Percentiles rank a stretch among this genome's conserved stretches.
phyloP scores from a whole-genome alignment of 1,284 basidiomycete species.

The Termitomyces sp. region DNA sequence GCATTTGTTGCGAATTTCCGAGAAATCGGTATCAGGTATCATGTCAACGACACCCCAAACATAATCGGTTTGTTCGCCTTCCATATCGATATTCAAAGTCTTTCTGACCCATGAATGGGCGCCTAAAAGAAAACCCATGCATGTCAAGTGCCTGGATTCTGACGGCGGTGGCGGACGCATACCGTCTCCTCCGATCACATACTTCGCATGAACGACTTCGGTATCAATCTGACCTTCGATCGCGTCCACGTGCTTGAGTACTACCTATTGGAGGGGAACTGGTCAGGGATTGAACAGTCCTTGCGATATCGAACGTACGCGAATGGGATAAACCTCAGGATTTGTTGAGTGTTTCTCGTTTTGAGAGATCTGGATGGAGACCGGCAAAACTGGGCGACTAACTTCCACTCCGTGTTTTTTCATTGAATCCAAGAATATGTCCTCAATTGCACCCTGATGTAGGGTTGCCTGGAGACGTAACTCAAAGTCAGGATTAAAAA shows the following conservation, averaged over 20 bases:
- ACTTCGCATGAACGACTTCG: conserved; percentile 54
- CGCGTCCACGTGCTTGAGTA: conserved; percentile 32
- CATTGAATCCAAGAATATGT: conserved; percentile 65
- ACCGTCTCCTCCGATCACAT: conserved; percentile 63
- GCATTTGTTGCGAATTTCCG: conserved; percentile 71
- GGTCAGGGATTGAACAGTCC: not conserved
- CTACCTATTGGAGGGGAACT: conserved; percentile 29
- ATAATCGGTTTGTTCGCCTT: conserved; percentile 76
- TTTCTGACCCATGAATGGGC: conserved; percentile 83
- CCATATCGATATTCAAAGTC: conserved; percentile 62
- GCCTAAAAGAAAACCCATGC: conserved; percentile 33
- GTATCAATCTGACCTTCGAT: conserved; percentile 27
- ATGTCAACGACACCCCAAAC: conserved; percentile 80
- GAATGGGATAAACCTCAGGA: conserved; percentile 48
- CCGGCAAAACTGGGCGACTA: conserved; percentile 53
- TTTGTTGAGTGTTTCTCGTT: conserved; percentile 39
- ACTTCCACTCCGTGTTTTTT: conserved; percentile 47
- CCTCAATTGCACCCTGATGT: conserved; percentile 74
- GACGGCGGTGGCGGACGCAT: conserved; percentile 6
- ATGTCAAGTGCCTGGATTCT: not conserved
- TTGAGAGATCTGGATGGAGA: conserved; percentile 46
- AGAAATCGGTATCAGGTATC: conserved; percentile 69
- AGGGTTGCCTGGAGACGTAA: conserved; percentile 47
- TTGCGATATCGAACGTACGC: conserved; percentile 32
- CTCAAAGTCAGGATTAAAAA: not conserved